A percentile compares a stretch with the other conserved stretches of the same genome.
Evolutionary conservation across 2,329 filamentous ascomycete genomes (phyloP).

Genomic region (Pseudonectria buxi): DNA sequence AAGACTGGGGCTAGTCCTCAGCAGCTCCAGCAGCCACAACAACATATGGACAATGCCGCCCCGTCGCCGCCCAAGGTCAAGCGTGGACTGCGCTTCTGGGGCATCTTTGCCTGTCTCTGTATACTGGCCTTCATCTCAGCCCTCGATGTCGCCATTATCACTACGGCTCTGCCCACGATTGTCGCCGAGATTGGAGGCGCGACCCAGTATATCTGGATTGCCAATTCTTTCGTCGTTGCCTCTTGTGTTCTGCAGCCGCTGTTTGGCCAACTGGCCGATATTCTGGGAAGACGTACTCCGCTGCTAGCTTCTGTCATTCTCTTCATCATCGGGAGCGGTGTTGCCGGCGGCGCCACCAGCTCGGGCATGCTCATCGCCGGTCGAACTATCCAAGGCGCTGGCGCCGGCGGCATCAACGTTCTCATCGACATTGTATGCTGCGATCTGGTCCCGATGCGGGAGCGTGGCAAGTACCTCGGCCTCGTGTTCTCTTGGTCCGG

Average conservation of each 20-base stretch:
- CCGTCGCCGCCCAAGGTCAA: too few species aligned
- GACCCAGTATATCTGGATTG: constrained; percentile 9
- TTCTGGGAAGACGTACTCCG: constrained; percentile 46
- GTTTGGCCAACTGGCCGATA: constrained; percentile 39
- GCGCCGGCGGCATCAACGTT: constrained; percentile 27
- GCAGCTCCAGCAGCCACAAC: too few species aligned
- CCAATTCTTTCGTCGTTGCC: constrained; percentile 10
- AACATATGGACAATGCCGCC: too few species aligned
- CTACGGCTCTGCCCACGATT: constrained; percentile 10
- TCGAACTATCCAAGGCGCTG: constrained; percentile 40
- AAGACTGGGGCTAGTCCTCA: too few species aligned
- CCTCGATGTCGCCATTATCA: constrained; percentile 9
- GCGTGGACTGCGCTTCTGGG: too few species aligned
- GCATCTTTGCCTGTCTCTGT: too few species aligned
- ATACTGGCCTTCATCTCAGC: constrained; percentile 5
- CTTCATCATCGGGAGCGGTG: constrained; percentile 38
- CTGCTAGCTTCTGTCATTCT: constrained; percentile 32
- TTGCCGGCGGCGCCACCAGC: constrained; percentile 39
- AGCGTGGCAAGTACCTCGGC: constrained; percentile 34
- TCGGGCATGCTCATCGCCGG: constrained; percentile 41
- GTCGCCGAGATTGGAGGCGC: constrained; percentile 4
- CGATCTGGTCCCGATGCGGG: constrained; percentile 41
- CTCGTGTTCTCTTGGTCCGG: constrained; percentile 23
- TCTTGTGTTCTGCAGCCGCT: constrained; percentile 36
- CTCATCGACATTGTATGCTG: constrained; percentile 24